Evolutionary conservation across 2,329 filamentous ascomycete species (phyloP).

Genomic region (Trichoderma sp.): DNA sequence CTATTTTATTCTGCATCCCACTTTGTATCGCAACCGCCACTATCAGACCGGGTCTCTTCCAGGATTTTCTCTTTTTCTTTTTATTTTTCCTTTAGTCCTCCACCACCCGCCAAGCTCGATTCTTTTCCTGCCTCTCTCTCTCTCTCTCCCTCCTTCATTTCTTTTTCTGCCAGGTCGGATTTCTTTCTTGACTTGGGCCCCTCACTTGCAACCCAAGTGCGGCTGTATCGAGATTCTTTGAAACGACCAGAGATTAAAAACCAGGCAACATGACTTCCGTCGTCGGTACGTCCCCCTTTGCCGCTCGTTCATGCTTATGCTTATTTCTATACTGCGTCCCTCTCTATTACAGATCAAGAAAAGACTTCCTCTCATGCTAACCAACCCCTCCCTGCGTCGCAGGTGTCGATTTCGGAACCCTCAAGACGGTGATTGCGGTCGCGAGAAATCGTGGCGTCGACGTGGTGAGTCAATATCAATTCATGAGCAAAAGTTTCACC

Average conservation of each 20-base stretch:
- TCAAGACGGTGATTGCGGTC: constrained; percentile 96
- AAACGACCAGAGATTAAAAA: background rate
- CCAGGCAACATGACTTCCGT: constrained; percentile 21
- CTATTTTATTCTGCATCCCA: constrained; percentile 14
- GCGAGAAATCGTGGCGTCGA: constrained; percentile 98
- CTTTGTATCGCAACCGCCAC: constrained; percentile 11
- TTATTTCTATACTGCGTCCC: constrained; percentile 16
- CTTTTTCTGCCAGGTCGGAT: background rate
- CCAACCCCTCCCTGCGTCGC: constrained; percentile 12
- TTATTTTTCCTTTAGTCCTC: background rate
- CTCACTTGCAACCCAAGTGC: constrained; percentile 13
- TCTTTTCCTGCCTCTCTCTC: background rate
- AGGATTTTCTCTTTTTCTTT: constrained; percentile 15
- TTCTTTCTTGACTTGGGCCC: constrained; percentile 11
- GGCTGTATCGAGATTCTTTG: background rate
- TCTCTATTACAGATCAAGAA: background rate
- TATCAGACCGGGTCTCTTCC: background rate
- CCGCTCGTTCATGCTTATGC: constrained; percentile 10
- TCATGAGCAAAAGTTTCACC: background rate
- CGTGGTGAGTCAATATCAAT: constrained; percentile 67
- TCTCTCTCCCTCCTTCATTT: background rate
- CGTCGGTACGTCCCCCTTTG: constrained; percentile 18
- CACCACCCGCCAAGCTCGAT: background rate
- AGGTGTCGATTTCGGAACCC: constrained; percentile 92
- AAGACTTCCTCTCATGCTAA: constrained; percentile 20